phyloP scores from a whole-genome alignment of 345 rosid genomes.

The Cochlearia excelsa region DNA sequence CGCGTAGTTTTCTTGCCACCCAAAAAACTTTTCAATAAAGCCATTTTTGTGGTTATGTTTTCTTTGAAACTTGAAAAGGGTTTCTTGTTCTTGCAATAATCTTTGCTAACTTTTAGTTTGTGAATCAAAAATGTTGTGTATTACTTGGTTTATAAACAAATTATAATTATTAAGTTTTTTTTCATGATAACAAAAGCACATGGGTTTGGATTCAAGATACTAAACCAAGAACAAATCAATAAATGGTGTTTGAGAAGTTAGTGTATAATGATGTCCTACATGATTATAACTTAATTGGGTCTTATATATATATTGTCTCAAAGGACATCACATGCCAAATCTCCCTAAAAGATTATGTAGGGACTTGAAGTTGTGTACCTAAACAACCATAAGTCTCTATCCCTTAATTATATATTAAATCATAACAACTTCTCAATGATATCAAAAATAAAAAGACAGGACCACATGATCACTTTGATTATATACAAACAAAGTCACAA shows the following conservation, averaged over 20 bases:
- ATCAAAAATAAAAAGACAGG: constrained; percentile 25
- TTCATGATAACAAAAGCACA: constrained; percentile 12
- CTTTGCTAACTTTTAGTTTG: neutral
- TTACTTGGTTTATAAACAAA: too few relatives aligned
- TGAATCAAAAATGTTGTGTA: constrained; percentile 20
- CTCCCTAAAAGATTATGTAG: constrained; percentile 33
- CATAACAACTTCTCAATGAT: constrained; percentile 19
- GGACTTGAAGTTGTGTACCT: constrained; percentile 35
- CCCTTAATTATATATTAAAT: constrained; percentile 11
- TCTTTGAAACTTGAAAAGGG: too few relatives aligned
- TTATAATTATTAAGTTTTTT: neutral
- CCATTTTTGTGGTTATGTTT: too few relatives aligned
- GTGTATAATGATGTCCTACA: constrained; percentile 32
- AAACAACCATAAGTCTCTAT: constrained; percentile 32
- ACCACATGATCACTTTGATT: constrained; percentile 21
- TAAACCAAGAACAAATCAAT: constrained; percentile 35
- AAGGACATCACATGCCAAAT: constrained; percentile 30
- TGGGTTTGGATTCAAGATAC: constrained; percentile 34
- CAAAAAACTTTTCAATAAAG: too few relatives aligned
- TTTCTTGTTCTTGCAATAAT: too few relatives aligned
- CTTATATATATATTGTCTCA: constrained; percentile 22
- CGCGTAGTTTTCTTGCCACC: too few relatives aligned
- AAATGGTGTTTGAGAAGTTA: constrained; percentile 36
- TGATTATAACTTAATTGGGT: constrained; percentile 26
- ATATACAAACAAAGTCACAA: constrained; percentile 26